A percentile compares a stretch with the other conserved stretches of the same genome.
These are phyloP conservation scores for Candida parachauliodes DNA, from an alignment of 805 yeast genomes.

Conservation along the genomic window DNA sequence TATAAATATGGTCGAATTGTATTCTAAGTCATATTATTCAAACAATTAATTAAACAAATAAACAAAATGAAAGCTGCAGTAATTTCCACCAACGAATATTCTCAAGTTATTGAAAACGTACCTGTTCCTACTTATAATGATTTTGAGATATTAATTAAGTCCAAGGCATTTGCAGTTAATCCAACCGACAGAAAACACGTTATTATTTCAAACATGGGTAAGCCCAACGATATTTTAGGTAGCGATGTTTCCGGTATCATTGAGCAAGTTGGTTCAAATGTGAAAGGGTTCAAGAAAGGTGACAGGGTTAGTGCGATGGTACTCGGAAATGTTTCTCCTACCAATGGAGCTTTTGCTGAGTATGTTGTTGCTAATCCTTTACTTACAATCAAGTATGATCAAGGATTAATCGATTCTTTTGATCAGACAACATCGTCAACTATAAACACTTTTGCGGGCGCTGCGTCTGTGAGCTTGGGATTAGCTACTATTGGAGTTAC, in stretches of 20 bases:
- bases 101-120: background rate
- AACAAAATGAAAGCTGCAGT: slow-evolving; percentile 4
- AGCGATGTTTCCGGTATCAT: slow-evolving; percentile 60
- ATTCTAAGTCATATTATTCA: too few species aligned
- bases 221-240: slow-evolving; percentile 49
- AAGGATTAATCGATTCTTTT: background rate
- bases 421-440: slow-evolving; percentile 36
- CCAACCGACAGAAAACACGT: slow-evolving; percentile 73
- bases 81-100: slow-evolving; percentile 2
- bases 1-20: too few species aligned
- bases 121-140: background rate
- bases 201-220: slow-evolving; percentile 30
- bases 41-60: too few species aligned
- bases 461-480: slow-evolving; percentile 49
- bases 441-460: slow-evolving; percentile 49
- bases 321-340: slow-evolving; percentile 48
- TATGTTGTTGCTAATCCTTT: slow-evolving; percentile 41
- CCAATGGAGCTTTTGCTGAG: slow-evolving; percentile 59
- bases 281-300: slow-evolving; percentile 39
- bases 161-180: slow-evolving; percentile 55
- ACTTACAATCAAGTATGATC: slow-evolving; percentile 28
- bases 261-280: slow-evolving; percentile 47
- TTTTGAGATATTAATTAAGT: slow-evolving; percentile 28
- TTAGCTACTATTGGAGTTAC: slow-evolving; percentile 46
- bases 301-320: slow-evolving; percentile 53